These are phyloP conservation scores for Typha latifolia DNA, from an alignment of 176 grass and related monocot species.

Conservation along the genomic window DNA sequence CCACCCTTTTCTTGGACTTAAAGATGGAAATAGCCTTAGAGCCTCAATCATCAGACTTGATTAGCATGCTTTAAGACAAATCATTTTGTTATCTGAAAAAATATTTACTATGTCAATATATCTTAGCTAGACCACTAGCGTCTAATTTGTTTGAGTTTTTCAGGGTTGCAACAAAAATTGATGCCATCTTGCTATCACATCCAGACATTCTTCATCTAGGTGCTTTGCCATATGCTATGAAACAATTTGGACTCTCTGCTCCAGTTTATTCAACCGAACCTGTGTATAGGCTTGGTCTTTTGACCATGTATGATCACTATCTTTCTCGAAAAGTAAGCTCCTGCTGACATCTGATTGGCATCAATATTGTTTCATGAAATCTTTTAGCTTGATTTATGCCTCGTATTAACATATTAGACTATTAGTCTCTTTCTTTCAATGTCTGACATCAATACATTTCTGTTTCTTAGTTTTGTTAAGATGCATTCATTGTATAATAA, in stretches of 20 bases:
- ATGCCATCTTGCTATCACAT: conserved; percentile 86
- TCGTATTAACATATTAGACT: no score
- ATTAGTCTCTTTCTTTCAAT: no score
- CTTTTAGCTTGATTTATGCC: no score
- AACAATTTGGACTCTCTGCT: conserved; percentile 75
- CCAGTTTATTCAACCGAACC: conserved; percentile 90
- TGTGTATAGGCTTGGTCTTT: conserved; percentile 90
- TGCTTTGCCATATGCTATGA: conserved; percentile 91
- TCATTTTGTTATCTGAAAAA: not conserved
- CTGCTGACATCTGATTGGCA: not conserved
- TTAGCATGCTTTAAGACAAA: not conserved
- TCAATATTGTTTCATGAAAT: not conserved
- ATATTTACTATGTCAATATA: not conserved
- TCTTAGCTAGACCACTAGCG: not conserved
- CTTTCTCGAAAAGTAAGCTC: conserved; percentile 82
- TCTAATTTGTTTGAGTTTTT: conserved; percentile 16
- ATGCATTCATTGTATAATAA: not conserved
- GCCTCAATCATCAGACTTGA: not conserved
- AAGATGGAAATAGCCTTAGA: no score
- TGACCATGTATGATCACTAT: conserved; percentile 92
- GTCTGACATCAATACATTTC: no score
- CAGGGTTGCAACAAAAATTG: conserved; percentile 70
- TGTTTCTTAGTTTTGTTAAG: not conserved
- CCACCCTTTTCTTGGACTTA: no score
- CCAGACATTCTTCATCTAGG: conserved; percentile 87